A percentile compares a stretch with the other conserved stretches of the same genome.
Evolutionary conservation across 164 flowering plant genomes (phyloP).

Genomic region (Euptelea pleiosperma): DNA sequence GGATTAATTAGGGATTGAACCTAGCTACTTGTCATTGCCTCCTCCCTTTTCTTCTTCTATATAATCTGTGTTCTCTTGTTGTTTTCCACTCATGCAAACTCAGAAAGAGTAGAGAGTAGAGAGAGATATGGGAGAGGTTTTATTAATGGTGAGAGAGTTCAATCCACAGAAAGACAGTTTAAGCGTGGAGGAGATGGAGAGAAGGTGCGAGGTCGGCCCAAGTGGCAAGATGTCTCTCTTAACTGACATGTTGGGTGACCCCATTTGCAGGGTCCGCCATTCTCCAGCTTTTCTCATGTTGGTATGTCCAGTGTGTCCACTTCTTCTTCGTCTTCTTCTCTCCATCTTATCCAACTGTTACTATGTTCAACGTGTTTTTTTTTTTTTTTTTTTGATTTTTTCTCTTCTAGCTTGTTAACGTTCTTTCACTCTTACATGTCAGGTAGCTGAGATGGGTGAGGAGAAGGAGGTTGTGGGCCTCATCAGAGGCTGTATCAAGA

Average conservation of each 20-base stretch:
- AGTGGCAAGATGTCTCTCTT: constrained; percentile 66
- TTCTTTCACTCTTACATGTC: constrained; percentile 6
- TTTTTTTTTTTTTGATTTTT: background rate
- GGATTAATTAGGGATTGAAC: constrained; percentile 30
- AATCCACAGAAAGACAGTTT: constrained; percentile 46
- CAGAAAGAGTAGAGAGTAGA: no score
- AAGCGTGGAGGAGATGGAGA: constrained; percentile 68
- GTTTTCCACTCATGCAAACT: no score
- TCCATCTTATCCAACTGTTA: background rate
- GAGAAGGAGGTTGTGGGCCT: constrained; percentile 65
- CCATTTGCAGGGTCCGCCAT: constrained; percentile 86
- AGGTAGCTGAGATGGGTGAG: constrained; percentile 61
- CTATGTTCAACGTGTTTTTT: background rate
- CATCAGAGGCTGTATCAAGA: constrained; percentile 89
- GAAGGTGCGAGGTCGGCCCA: constrained; percentile 79
- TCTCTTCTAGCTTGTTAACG: no score
- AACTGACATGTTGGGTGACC: constrained; percentile 92
- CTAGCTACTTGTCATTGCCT: constrained; percentile 8
- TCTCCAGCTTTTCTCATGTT: constrained; percentile 88
- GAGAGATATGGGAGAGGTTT: no score
- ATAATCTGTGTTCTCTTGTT: background rate
- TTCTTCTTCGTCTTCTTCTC: background rate
- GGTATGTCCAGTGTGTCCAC: constrained; percentile 44
- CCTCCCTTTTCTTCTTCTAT: constrained; percentile 5
- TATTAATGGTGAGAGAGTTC: constrained; percentile 61